Evolutionary conservation across 2,329 filamentous ascomycete species (phyloP), one percentile per base, ranked within the genome.

Genomic region (Sarocladiaceae sp.): DNA sequence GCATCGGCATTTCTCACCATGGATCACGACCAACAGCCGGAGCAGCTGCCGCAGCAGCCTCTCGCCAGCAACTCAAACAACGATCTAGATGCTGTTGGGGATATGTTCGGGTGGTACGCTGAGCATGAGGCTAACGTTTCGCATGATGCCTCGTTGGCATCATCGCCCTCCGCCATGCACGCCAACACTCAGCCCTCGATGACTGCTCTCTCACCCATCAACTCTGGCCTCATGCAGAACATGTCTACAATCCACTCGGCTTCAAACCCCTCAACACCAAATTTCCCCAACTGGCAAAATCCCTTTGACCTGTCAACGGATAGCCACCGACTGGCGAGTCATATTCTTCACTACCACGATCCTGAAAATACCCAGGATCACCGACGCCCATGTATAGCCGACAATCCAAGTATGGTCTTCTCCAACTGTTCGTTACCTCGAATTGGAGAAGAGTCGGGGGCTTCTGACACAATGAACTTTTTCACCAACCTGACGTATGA

Each of bases 271-370:
- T 43, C 40, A 43, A 43, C 47, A 3, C 21, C 45, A 12, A 44
- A 26, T 19, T 50, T 48, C n/a, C 26, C 45, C 3, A 47, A 45
- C 35, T 54, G 44, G 41, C 48, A 48, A 16, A 49, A 51, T 35
- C 45, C 50, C 12, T 44, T 54, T 24, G 53, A 57, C 27, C 53
- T 51, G 29, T 51, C 55, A 24, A 5, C 26, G 10, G 40, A 43
- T 15, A 33, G 27, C 23, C 40, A 33, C 10, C 40, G 40, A 10
- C 49, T 60, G 13, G 55, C 55, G 19, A 55, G 46, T 26, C 59
- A 61, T 47, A 55, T 62, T 19, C 47, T 58, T 29, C 54, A 61
- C 39, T 53, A 59, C 35, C 59, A 62, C 27, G 52, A 58, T 37
- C 54, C 56, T 9, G 50, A 47, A 20, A 50, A 53, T 27, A 53